Evolutionary conservation across 2,329 filamentous ascomycete species (phyloP), one percentile per base, ranked within the genome.

Genomic region (Neoarthrinium moseri): DNA sequence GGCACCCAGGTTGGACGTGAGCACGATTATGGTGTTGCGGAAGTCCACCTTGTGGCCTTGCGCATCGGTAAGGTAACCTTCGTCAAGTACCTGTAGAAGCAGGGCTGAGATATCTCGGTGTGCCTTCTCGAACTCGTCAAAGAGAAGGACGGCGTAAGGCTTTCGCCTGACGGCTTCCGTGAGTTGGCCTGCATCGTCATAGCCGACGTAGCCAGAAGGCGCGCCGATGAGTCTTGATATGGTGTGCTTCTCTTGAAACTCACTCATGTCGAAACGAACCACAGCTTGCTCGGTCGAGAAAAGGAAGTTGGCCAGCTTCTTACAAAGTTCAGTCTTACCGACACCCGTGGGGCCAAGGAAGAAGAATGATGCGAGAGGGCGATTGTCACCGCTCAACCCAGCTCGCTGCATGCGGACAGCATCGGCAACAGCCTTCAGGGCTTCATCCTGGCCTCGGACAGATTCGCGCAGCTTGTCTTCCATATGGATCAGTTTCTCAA

Each of bases 41-140:
- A 97, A 97, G 64, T 97, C 94, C 49, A 99, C 87, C 67, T 94
- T 96, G 73, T 96, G 91, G 24, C 94, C 94, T 69, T 97, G 92
- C 0, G 90, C 84, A 63, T 97, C 94, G 1, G 92, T 97, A 40
- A 99, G 78, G 72, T 94, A 96, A 3, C 94, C 94, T 65, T 97
- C 94, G 61, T 97, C 94, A 1, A 99, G 81, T 0, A 97, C 92
- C 66, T 97, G 94, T 4, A 99, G 80, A 4, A 99, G 78, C 3
- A 99, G 75, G 0, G 91, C 87, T 0, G 90, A 95, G 54, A 97
- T 96, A 58, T 99, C 94, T 44, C 89, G 86, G 63, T 97, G 94
- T 0, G 92, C 94, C 65, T 99, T 97, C 63, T 99, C 94, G 57
- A 96, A 97, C 64, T 97, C 94, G 64, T 99, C 94, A 57, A 99